These are phyloP conservation scores for Backusella mclennaniae DNA, from an alignment of 192 early-diverging fungal species.

Conservation along the genomic window DNA sequence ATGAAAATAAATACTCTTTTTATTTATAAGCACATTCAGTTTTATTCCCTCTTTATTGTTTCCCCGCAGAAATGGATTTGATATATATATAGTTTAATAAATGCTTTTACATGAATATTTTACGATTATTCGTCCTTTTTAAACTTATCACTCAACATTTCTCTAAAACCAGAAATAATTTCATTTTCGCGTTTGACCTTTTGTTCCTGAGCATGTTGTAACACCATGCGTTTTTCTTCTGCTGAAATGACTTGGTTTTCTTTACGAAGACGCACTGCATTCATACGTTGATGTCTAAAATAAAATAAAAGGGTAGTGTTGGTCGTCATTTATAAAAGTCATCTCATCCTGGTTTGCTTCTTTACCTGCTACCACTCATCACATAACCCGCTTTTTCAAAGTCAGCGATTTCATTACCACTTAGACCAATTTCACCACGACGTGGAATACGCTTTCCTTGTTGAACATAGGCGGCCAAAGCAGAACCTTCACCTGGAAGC, in stretches of 20 bases:
- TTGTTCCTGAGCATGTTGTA: conserved; percentile 88
- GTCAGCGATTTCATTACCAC: conserved; percentile 77
- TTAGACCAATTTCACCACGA: conserved; percentile 95
- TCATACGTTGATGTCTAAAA: conserved; percentile 81
- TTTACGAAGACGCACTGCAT: conserved; percentile 93
- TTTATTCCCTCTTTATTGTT: neutral
- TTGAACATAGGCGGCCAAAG: conserved; percentile 87
- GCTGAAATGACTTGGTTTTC: conserved; percentile 97
- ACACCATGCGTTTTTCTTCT: conserved; percentile 87
- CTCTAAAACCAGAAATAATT: conserved; percentile 89
- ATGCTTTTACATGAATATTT: neutral
- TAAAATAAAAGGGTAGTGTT: neutral
- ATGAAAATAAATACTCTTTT: too few relatives aligned
- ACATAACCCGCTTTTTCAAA: conserved; percentile 91
- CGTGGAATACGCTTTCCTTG: conserved; percentile 94
- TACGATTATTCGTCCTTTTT: conserved; percentile 22
- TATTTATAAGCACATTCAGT: too few relatives aligned
- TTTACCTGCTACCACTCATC: conserved; percentile 89
- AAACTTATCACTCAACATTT: conserved; percentile 69
- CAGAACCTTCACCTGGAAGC: conserved; percentile 87
- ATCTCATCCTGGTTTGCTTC: too few relatives aligned
- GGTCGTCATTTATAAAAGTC: neutral
- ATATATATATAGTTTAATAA: neutral
- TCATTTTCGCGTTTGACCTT: conserved; percentile 87
- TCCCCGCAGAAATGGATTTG: neutral